These are phyloP conservation scores for Erysimum pusillum DNA, from an alignment of 441 rosid species.

Conservation along the genomic window DNA sequence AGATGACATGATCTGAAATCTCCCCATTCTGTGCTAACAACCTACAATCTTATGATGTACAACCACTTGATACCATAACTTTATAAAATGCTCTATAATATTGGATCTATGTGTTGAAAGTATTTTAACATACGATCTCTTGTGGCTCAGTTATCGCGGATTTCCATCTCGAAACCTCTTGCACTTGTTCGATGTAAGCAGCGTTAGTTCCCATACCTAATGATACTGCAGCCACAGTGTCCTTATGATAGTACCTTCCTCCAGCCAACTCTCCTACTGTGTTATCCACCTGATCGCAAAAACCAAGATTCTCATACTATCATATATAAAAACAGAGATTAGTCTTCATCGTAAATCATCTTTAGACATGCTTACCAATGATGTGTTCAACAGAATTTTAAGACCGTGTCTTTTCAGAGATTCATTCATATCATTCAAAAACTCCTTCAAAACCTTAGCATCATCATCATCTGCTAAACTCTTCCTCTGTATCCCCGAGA, in stretches of 20 bases:
- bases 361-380: constrained; percentile 36
- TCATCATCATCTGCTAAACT: constrained; percentile 49
- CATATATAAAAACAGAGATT: background rate
- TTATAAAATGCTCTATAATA: background rate
- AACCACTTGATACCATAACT: constrained; percentile 6
- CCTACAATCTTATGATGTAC: constrained; percentile 48
- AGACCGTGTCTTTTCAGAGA: constrained; percentile 56
- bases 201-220: constrained; percentile 64
- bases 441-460: constrained; percentile 47
- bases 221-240: constrained; percentile 62
- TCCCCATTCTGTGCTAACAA: constrained; percentile 69
- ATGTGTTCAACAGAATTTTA: constrained; percentile 49
- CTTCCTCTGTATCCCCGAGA: constrained; percentile 52
- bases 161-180: constrained; percentile 51
- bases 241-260: constrained; percentile 62
- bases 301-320: background rate
- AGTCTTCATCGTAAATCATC: background rate
- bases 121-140: constrained; percentile 52
- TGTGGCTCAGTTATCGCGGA: constrained; percentile 47
- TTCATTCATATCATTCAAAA: constrained; percentile 51
- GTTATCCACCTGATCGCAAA: constrained; percentile 55
- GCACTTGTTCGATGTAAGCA: constrained; percentile 57
- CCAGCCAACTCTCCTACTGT: constrained; percentile 65
- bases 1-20: constrained; percentile 61
- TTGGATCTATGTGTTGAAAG: background rate